Conservation (phyloP, 495 filamentous ascomycete genomes). For the Annulohypoxylon moriforme region DNA sequence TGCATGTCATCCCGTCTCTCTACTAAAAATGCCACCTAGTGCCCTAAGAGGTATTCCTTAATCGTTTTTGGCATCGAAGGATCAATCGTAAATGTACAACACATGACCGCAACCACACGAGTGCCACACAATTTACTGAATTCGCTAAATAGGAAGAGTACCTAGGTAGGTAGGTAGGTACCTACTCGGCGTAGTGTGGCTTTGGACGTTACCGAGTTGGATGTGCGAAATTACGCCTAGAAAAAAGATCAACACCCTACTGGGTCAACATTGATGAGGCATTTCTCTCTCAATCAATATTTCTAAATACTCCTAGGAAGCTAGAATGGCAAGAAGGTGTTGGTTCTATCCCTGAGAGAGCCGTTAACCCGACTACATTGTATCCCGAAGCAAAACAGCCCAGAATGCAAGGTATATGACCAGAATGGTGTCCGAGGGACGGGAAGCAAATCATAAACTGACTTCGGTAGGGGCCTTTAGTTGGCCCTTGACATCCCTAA, state of each 20-base stretch:
- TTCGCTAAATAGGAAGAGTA: too few species aligned
- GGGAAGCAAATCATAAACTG: slow-evolving; percentile 33
- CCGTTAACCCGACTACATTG: not conserved
- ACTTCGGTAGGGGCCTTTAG: slow-evolving; percentile 18
- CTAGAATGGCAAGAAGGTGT: not conserved
- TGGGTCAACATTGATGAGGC: slow-evolving; percentile 6
- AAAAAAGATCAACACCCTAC: not conserved
- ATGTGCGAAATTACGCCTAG: slow-evolving; percentile 13
- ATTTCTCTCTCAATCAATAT: slow-evolving; percentile 4
- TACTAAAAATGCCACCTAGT: slow-evolving; percentile 21
- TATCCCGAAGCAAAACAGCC: not conserved
- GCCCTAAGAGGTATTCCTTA: slow-evolving; percentile 15
- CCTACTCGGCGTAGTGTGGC: not conserved
- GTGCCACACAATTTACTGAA: slow-evolving; percentile 8
- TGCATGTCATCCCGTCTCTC: slow-evolving; percentile 37
- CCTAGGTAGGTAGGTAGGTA: too few species aligned
- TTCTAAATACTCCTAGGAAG: not conserved
- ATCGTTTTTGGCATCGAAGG: slow-evolving; percentile 1
- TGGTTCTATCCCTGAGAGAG: not conserved
- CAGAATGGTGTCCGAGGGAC: slow-evolving; percentile 13
- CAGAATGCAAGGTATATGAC: not conserved
- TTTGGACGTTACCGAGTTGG: not conserved
- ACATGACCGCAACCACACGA: not conserved
- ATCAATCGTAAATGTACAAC: slow-evolving; percentile 8
- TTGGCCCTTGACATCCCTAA: slow-evolving; percentile 16